Conservation (phyloP, 2,329 filamentous ascomycete species). For the Amesomyces nigricolor region DNA sequence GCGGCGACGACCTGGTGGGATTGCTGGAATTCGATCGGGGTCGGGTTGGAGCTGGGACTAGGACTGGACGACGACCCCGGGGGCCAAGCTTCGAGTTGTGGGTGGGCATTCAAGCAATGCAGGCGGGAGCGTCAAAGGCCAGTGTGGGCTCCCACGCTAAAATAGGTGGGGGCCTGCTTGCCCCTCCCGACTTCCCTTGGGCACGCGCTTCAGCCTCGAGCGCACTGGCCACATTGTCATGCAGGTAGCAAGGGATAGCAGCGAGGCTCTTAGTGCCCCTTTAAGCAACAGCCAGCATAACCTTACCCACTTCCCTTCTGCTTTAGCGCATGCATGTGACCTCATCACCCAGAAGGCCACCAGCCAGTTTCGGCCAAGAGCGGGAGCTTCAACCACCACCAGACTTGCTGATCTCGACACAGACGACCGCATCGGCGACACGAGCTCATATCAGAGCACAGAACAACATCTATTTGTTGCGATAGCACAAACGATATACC, state of each 20-base stretch:
- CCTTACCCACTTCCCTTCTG: no score
- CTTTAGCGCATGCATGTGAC: no score
- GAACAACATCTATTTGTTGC: no score
- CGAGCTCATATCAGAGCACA: no score
- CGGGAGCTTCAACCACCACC: no score
- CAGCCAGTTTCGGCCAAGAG: no score
- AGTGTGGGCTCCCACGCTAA: slow-evolving; percentile 1
- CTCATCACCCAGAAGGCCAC: no score
- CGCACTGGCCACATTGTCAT: slow-evolving; percentile 2
- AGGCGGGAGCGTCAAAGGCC: slow-evolving; percentile 1
- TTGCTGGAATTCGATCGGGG: background rate
- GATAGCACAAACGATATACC: no score
- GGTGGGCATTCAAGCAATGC: background rate
- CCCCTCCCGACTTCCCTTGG: background rate
- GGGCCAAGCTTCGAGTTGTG: slow-evolving; percentile 9
- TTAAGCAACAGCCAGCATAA: background rate
- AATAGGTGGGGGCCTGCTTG: background rate
- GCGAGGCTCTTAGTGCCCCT: background rate
- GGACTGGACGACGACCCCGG: background rate
- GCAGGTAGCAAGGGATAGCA: background rate
- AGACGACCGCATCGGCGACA: no score
- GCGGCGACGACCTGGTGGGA: background rate
- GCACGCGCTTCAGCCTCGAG: background rate
- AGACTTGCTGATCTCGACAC: no score
- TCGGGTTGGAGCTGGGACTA: background rate